Conservation (phyloP, 306 rosid genomes). For the Medicago truncatula region MtrunA17r5.0-ANR NC_053044.1:36353501-36354000, state of each 20-base stretch:
- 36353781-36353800: not conserved
- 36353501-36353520: too few species aligned
- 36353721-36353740: slow-evolving; percentile 14
- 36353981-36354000: slow-evolving; percentile 60
- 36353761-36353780: slow-evolving; percentile 7
- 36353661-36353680: slow-evolving; percentile 8
- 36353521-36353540: slow-evolving; percentile 88
- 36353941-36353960: slow-evolving; percentile 76
- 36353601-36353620: not conserved
- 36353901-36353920: slow-evolving; percentile 59
- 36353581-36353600: slow-evolving; percentile 37
- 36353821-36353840: too few species aligned
- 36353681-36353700: slow-evolving; percentile 32
- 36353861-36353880: slow-evolving; percentile 23
- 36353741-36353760: not conserved
- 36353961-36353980: slow-evolving; percentile 86
- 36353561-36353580: slow-evolving; percentile 70
- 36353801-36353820: too few species aligned
- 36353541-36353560: slow-evolving; percentile 79
- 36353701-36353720: slow-evolving; percentile 20
- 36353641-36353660: slow-evolving; percentile 27
- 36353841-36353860: slow-evolving; percentile 12
- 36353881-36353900: slow-evolving; percentile 16
- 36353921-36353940: slow-evolving; percentile 72
- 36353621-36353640: not conserved